Evolutionary conservation across 805 yeast species (phyloP), one percentile per base, ranked within the genome.

Genomic region (Candida fluviatilis): DNA sequence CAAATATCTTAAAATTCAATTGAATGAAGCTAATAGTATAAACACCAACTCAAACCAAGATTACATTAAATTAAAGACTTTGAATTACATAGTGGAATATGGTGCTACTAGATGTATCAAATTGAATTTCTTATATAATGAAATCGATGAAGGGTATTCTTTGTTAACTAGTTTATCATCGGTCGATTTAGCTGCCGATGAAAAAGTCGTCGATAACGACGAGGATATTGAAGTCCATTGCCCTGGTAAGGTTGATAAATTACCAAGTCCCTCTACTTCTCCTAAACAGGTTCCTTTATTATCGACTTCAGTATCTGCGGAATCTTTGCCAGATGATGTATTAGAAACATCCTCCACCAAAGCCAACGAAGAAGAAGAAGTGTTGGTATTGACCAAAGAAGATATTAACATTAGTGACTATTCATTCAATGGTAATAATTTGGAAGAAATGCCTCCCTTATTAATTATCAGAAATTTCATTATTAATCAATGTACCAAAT

Each of bases 11-110:
- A 57, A 55, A 36, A 52, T 65, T 19, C 42, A 50, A 11, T 47
- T 64, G 17, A 55, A 59, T 36, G 69, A 64, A 31, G 37, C 34
- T 24, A 28, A 25, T 23, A 28, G 23, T 12, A 38, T 39, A 19
- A 39, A 40, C 18, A 39, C 28, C 2, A 34, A 24, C 16, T 34
- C 38, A 31, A 51, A 46, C 23, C 66, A 55, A 43, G 70, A 64
- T 43, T 62, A 43, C 36, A 58, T 68, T 40, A 66, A 66, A 40
- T 48, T 60, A 40, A 68, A 66, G 41, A 66, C 72, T 5, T 57
- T 64, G 39, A 66, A 64, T 41, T 67, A 65, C 47, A 64, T 68
- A 17, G 42, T 58, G 40, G 73, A 68, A 25, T 53, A 51, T 32
- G 53, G 54, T 36, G 74, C 73, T 13, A 64, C 73, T 3, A 52